phyloP scores from a whole-genome alignment of 2,329 filamentous ascomycete species.

The Harringtonia lauricola region DNA sequence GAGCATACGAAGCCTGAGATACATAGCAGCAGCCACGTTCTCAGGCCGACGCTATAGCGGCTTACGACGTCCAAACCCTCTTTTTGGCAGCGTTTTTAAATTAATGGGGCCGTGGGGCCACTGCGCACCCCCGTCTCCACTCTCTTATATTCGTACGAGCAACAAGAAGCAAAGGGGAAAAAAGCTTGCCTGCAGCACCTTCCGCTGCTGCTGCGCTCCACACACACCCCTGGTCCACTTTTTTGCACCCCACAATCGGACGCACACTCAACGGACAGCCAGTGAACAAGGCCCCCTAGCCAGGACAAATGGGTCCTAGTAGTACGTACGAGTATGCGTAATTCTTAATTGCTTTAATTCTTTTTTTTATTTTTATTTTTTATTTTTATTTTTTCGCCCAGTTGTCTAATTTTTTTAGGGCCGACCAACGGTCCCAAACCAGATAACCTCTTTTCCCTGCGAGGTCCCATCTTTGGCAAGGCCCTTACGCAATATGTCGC shows the following conservation, averaged over 20 bases:
- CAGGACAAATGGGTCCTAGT: too few relatives aligned
- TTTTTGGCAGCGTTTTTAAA: too few relatives aligned
- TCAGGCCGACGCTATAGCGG: too few relatives aligned
- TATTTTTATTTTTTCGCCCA: not conserved
- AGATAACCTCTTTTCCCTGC: not conserved
- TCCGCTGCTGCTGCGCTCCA: not conserved
- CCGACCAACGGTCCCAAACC: not conserved
- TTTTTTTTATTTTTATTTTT: not conserved
- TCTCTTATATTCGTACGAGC: too few relatives aligned
- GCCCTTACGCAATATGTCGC: not conserved
- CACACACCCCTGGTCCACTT: not conserved
- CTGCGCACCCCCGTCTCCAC: too few relatives aligned
- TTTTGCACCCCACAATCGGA: slow-evolving; percentile 1
- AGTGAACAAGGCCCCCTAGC: too few relatives aligned
- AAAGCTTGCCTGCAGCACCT: not conserved
- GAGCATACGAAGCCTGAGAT: too few relatives aligned
- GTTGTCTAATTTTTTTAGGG: not conserved
- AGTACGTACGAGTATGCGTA: too few relatives aligned
- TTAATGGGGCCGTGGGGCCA: too few relatives aligned
- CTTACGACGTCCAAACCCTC: too few relatives aligned
- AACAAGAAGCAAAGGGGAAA: not conserved
- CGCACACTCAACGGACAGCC: not conserved
- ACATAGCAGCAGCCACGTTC: too few relatives aligned
- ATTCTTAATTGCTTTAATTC: not conserved
- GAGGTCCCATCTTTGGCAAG: not conserved